These are phyloP conservation scores for Annulohypoxylon truncatum DNA, from an alignment of 2,329 filamentous ascomycete genomes.

Conservation along the genomic window DNA sequence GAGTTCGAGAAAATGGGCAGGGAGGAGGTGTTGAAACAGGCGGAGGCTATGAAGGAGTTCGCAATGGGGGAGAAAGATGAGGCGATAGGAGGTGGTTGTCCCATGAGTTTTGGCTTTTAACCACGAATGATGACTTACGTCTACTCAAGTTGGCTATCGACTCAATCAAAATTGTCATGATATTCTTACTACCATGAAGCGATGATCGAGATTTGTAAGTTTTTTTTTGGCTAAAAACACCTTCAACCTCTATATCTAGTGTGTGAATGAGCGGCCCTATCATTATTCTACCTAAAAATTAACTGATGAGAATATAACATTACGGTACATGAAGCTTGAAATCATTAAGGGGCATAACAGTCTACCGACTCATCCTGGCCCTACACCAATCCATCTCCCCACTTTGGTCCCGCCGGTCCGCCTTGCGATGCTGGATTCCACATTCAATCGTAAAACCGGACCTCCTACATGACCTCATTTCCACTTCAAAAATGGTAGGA, in stretches of 20 bases:
- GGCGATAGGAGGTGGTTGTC: slow-evolving; percentile 35
- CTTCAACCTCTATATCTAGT: not conserved
- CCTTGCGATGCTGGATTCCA: not conserved
- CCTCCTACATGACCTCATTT: not conserved
- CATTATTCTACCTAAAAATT: not conserved
- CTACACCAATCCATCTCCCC: not conserved
- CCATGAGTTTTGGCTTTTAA: slow-evolving; percentile 31
- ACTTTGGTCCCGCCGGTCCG: not conserved
- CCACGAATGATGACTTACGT: not conserved
- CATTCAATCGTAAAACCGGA: not conserved
- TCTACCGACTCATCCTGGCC: not conserved
- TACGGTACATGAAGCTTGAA: not conserved
- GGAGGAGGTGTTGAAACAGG: slow-evolving; percentile 30
- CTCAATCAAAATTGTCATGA: not conserved
- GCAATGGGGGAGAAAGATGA: slow-evolving; percentile 13
- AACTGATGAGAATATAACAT: not conserved
- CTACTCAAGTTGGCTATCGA: not conserved
- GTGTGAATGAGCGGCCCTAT: not conserved
- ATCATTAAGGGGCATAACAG: not conserved
- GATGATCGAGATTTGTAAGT: not conserved
- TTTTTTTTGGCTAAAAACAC: not conserved
- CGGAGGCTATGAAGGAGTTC: slow-evolving; percentile 39
- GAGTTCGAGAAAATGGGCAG: slow-evolving; percentile 33
- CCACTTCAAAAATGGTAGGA: not conserved
- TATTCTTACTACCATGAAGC: not conserved